Conservation (phyloP, 768 basidiomycete species). For the Russula dissimulans region DNA sequence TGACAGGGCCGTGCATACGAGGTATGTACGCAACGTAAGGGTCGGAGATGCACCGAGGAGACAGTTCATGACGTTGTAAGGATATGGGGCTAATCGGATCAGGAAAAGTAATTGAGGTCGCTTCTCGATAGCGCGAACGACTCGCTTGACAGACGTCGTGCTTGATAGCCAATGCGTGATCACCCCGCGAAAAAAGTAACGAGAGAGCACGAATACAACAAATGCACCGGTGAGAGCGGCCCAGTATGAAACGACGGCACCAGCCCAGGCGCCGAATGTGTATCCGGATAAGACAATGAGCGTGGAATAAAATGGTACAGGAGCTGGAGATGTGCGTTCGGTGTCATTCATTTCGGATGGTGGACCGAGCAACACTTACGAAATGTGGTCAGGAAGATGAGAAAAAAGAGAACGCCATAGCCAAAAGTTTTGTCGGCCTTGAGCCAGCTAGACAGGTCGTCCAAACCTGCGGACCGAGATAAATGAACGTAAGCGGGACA, state of each 20-base stretch:
- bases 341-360: slow-evolving; percentile 16
- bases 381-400: slow-evolving; percentile 82
- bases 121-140: slow-evolving; percentile 80
- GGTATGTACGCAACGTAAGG: slow-evolving; percentile 71
- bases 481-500: slow-evolving; percentile 14
- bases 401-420: slow-evolving; percentile 65
- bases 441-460: slow-evolving; percentile 72
- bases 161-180: slow-evolving; percentile 69
- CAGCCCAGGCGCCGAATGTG: slow-evolving; percentile 76
- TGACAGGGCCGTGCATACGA: slow-evolving; percentile 69
- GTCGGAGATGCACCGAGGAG: slow-evolving; percentile 82
- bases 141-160: slow-evolving; percentile 64
- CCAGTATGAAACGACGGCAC: slow-evolving; percentile 78
- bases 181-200: slow-evolving; percentile 56
- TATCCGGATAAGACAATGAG: slow-evolving; percentile 89
- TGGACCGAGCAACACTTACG: slow-evolving; percentile 42
- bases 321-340: slow-evolving; percentile 41
- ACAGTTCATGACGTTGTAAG: slow-evolving; percentile 93
- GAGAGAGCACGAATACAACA: slow-evolving; percentile 72
- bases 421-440: slow-evolving; percentile 64
- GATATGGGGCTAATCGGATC: slow-evolving; percentile 86
- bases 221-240: slow-evolving; percentile 82
- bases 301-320: slow-evolving; percentile 87
- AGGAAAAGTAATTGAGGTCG: slow-evolving; percentile 83
- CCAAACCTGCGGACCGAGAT: slow-evolving; percentile 48